These are phyloP conservation scores for Phaeosphaeriaceae sp. DNA, from an alignment of 2,329 filamentous ascomycete species.

Conservation along the genomic window DNA sequence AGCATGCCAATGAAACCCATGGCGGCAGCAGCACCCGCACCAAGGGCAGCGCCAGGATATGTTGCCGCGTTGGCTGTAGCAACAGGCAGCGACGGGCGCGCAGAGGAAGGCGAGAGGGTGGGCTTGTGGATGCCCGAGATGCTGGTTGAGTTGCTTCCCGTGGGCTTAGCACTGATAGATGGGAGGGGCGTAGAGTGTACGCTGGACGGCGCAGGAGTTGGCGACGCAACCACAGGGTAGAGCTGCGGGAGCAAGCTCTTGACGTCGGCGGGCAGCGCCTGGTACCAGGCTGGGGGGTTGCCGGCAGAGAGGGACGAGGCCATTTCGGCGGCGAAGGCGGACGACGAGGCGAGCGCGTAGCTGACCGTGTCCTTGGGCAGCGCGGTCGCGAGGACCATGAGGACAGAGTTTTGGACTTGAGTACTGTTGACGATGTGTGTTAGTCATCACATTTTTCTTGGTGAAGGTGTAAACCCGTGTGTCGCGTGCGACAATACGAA, in stretches of 20 bases:
- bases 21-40: slow-evolving; percentile 50
- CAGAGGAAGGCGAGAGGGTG: slow-evolving; percentile 23
- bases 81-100: slow-evolving; percentile 8
- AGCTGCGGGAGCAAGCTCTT: slow-evolving; percentile 51
- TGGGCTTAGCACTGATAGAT: slow-evolving; percentile 25
- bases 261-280: slow-evolving; percentile 53
- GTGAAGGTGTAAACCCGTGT: background rate
- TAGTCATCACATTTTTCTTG: slow-evolving; percentile 10
- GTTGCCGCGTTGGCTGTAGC: slow-evolving; percentile 41
- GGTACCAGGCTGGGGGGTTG: slow-evolving; percentile 54
- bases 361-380: slow-evolving; percentile 51
- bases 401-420: slow-evolving; percentile 46
- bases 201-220: slow-evolving; percentile 16
- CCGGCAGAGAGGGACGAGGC: slow-evolving; percentile 53
- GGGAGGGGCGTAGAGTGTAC: slow-evolving; percentile 12
- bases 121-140: slow-evolving; percentile 29
- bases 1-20: slow-evolving; percentile 53
- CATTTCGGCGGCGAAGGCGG: slow-evolving; percentile 51
- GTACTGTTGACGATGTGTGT: slow-evolving; percentile 18
- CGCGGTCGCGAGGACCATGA: slow-evolving; percentile 53
- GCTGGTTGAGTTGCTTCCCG: slow-evolving; percentile 24
- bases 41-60: slow-evolving; percentile 47
- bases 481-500: slow-evolving; percentile 7
- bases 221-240: slow-evolving; percentile 34
- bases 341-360: slow-evolving; percentile 51